These are phyloP conservation scores for Kwoniella europaea DNA, from an alignment of 768 basidiomycete genomes.

Conservation along the genomic window DNA sequence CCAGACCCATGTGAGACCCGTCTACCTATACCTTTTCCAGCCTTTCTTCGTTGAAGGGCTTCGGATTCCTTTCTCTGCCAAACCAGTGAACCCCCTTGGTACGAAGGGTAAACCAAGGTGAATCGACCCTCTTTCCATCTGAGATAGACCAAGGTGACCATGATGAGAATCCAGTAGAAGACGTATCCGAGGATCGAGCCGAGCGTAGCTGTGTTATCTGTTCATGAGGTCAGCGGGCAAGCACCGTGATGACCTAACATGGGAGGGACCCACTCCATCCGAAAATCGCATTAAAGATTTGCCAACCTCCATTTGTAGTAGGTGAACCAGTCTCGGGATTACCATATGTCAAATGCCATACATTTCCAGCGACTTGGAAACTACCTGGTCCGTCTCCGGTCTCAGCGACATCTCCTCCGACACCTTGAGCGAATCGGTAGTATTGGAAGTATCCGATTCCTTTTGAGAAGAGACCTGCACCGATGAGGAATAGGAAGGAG, in stretches of 20 bases:
- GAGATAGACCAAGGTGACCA: constrained; percentile 67
- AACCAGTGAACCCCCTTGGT: background rate
- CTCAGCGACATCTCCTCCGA: constrained; percentile 70
- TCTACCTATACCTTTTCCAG: background rate
- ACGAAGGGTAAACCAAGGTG: constrained; percentile 31
- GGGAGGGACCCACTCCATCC: constrained; percentile 46
- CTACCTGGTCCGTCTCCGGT: constrained; percentile 75
- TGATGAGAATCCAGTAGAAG: constrained; percentile 88
- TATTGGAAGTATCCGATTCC: constrained; percentile 74
- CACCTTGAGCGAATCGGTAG: constrained; percentile 60
- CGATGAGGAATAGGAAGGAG: constrained; percentile 87
- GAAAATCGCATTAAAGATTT: constrained; percentile 74
- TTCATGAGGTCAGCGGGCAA: background rate
- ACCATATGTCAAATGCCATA: constrained; percentile 65
- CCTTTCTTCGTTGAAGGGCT: constrained; percentile 8
- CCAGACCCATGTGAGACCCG: constrained; percentile 3
- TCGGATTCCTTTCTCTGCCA: constrained; percentile 16
- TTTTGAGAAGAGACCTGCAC: constrained; percentile 79
- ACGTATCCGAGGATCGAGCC: constrained; percentile 85
- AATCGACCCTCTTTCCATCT: constrained; percentile 61
- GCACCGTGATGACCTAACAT: no score
- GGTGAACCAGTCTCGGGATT: constrained; percentile 50
- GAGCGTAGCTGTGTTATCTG: constrained; percentile 75
- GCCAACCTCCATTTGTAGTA: constrained; percentile 43
- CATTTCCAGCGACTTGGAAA: constrained; percentile 77